Percentiles rank a stretch among this genome's conserved stretches.
Conservation (phyloP, 2,329 filamentous ascomycete species). For the Waltergamsia citrina region DNA sequence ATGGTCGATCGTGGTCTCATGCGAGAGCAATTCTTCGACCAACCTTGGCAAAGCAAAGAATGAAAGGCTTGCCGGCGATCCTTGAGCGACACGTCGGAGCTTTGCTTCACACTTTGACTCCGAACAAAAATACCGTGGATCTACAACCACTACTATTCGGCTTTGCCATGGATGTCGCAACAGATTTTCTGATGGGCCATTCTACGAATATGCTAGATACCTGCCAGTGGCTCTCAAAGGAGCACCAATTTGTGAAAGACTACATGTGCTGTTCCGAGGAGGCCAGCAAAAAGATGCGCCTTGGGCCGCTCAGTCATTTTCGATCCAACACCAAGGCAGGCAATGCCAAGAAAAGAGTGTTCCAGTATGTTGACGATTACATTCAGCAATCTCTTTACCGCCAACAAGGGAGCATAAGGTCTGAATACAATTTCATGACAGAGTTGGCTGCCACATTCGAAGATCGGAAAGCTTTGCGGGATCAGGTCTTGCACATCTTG, state of each 20-base stretch:
- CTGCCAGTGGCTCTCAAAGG: constrained; percentile 9
- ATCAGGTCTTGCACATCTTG: constrained; percentile 32
- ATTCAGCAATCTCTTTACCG: constrained; percentile 28
- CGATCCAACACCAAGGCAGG: constrained; percentile 13
- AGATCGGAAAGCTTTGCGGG: constrained; percentile 27
- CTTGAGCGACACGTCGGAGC: constrained; percentile 23
- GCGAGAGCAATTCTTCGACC: constrained; percentile 26
- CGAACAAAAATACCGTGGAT: constrained; percentile 18
- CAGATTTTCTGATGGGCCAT: constrained; percentile 35
- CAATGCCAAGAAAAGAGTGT: constrained; percentile 19
- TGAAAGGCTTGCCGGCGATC: constrained; percentile 13
- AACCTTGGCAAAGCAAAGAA: constrained; percentile 21
- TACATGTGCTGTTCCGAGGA: constrained; percentile 22
- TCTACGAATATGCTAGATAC: constrained; percentile 13
- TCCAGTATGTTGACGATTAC: constrained; percentile 31
- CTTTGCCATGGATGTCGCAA: constrained; percentile 34
- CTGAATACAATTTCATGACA: constrained; percentile 36
- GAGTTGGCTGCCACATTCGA: constrained; percentile 35
- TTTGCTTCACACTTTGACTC: constrained; percentile 24
- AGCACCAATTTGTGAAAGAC: constrained; percentile 24
- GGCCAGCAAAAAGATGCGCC: constrained; percentile 19
- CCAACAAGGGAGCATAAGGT: constrained; percentile 9
- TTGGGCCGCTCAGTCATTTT: constrained; percentile 20
- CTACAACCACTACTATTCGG: constrained; percentile 36
- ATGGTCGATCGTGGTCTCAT: constrained; percentile 36